Evolutionary conservation across 208 protist genomes (phyloP), one percentile per base, ranked within the genome.

Genomic region (Acanthamoeba castellanii): DNA sequence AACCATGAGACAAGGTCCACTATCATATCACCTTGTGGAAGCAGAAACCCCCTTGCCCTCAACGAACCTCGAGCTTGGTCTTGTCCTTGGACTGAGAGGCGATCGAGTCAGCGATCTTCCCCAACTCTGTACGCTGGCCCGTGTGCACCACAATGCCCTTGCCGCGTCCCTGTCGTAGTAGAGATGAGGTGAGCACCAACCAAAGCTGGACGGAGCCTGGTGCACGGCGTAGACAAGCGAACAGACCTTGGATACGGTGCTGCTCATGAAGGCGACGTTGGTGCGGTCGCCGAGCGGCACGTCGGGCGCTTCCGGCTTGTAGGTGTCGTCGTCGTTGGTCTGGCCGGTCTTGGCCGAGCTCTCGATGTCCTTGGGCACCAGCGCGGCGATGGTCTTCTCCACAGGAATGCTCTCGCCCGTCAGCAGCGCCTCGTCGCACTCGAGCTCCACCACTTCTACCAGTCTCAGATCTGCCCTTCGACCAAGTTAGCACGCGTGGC

Each of bases 381-480:
- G 89, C 13, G 90, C 37, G 9, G 85, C 66, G 52, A 57, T 37
- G 30, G 55, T 68, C 96, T 98, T 98, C 32, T 95, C 72, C 27
- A 97, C 91, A 13, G 96, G 95, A 45, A 95, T 88, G 47, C 96
- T 95, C 95, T 99, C 99, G 30, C 99, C 98, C 91, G 99, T 99
- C 8, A 99, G 95, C 85, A 98, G 98, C 0, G 98, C 97, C 93
- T 99, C 98, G 85, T 99, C 98, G 64, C 25, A 98, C 47, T 96
- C 90, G 13, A 95, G 34, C 42, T 95, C 55, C 13, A 89, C 91
- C 25, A 90, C 87, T 42, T 95, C 95, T 18, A 99, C 14, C 16
- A 99, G 66, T 64, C 99, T 98, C 59, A 99, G 95, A 95, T 99
- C 99, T 92, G 30, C 25, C 45, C 32, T 42, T 13, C 27, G 5